These are phyloP conservation scores for Stenogyne calaminthoides DNA, from an alignment of 305 asterid species.

Conservation along the genomic window DNA sequence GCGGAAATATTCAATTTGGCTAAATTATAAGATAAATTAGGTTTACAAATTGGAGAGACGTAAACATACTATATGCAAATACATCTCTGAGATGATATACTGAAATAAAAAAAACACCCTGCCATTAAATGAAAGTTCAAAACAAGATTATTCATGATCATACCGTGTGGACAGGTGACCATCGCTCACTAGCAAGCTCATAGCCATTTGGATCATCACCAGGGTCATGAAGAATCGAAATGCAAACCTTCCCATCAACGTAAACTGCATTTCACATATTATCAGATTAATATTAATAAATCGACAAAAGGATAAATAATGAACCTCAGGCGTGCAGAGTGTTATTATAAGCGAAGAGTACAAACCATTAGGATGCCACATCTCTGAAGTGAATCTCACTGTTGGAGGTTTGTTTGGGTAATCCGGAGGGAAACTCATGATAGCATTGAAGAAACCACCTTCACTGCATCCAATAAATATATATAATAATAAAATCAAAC, in stretches of 20 bases:
- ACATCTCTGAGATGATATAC: slow-evolving; percentile 10
- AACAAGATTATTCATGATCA: slow-evolving; percentile 28
- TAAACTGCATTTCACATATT: slow-evolving; percentile 60
- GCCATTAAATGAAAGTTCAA: background rate
- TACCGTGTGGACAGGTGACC: slow-evolving; percentile 99
- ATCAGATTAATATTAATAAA: slow-evolving; percentile 22
- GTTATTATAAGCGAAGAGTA: slow-evolving; percentile 22
- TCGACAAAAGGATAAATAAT: slow-evolving; percentile 12
- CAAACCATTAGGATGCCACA: slow-evolving; percentile 99
- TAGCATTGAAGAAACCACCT: slow-evolving; percentile 98
- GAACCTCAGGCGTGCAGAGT: slow-evolving; percentile 14
- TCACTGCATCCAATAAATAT: slow-evolving; percentile 65
- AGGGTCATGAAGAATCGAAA: slow-evolving; percentile 96
- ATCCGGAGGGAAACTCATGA: slow-evolving; percentile 89
- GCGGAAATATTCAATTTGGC: background rate
- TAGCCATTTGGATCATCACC: slow-evolving; percentile 99
- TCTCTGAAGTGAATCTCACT: slow-evolving; percentile 89
- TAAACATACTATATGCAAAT: background rate
- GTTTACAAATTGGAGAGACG: background rate
- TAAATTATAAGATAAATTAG: background rate
- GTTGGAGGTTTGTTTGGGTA: slow-evolving; percentile 99
- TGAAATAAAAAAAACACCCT: background rate
- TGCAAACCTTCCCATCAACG: slow-evolving; percentile 93
- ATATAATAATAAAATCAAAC: slow-evolving; percentile 30
- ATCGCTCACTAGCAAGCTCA: slow-evolving; percentile 98